Base-by-base conservation (phyloP, 176 grass and related monocot genomes). In the Avena sativa region DNA sequence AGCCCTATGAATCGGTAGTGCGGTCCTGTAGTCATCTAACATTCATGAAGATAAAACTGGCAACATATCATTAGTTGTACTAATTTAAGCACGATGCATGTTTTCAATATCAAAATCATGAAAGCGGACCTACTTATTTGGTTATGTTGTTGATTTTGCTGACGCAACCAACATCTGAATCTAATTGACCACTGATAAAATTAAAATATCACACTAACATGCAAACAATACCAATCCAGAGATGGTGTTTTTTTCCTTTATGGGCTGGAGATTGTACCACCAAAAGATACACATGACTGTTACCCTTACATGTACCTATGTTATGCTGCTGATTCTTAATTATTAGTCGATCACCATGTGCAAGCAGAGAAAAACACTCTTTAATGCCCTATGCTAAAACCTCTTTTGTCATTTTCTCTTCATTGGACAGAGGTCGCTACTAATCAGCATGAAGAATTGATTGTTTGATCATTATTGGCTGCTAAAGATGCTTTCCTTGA, bases 401-500 rank as follows among this genome's bases (percentile, higher is more conserved):
- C 21, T 17, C 71, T 76, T 19, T 47, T 14, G 1, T 25, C 23
- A 62, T 81, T 86, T 91, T 84, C 78, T 88, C 9, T 36, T 65
- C 86, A 98, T 90, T 98, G 94, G 94, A 90, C 83, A 43, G 92
- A 90, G 71, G 74, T 76, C 47, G 88, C 87, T 87, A 51, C 86
- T 81, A 86, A 91, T 78, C 87, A 91, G 85, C 34, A 85, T 56
- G 72, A 93, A 90, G 89, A 92, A 85, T 66, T 88, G 50, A 84
- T 98, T 74, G 83, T 94, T 63, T 87, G 83, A 85, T 96, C 85
- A 66, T 86, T 98, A 73, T 81, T 98, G 85, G 77, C 60, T 25
- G 60, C 92, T 73, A 92, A 90, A 92, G 76, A 93, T 81, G 85
- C 83, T 73, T 96, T 90, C 64, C 86, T 98, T 75, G 82, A 96